Evolutionary conservation across 805 yeast genomes (phyloP).

Genomic region (Maudiozyma serrabonitensis): DNA sequence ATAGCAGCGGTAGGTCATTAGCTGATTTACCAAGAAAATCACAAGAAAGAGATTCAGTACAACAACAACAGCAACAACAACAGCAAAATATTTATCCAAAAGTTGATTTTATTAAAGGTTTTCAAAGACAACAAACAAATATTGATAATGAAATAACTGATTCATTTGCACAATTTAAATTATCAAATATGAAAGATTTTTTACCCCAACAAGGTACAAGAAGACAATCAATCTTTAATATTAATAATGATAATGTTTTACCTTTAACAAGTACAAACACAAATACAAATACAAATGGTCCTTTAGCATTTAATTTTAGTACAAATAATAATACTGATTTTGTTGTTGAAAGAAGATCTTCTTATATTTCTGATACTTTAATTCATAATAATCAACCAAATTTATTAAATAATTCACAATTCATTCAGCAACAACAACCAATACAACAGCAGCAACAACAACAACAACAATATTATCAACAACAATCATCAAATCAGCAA

Average conservation of each 20-base stretch:
- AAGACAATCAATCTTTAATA: slow-evolving; percentile 11
- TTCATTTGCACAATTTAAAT: background rate
- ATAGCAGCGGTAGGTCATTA: slow-evolving; percentile 26
- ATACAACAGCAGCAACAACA: slow-evolving; percentile 3
- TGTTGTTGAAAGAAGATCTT: slow-evolving; percentile 44
- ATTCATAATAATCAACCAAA: slow-evolving; percentile 25
- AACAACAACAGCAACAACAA: background rate
- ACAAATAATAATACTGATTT: background rate
- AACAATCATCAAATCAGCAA: background rate
- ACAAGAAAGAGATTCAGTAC: background rate
- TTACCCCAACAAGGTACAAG: slow-evolving; percentile 1
- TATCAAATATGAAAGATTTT: background rate
- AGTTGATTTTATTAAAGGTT: slow-evolving; percentile 23
- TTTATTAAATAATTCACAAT: background rate
- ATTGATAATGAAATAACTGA: background rate
- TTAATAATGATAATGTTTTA: background rate
- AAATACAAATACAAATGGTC: background rate
- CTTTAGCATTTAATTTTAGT: background rate
- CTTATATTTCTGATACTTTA: slow-evolving; percentile 59
- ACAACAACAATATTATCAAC: background rate
- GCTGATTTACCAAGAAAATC: slow-evolving; percentile 20
- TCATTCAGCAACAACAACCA: background rate
- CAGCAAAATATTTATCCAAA: slow-evolving; percentile 1
- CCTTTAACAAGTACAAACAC: background rate
- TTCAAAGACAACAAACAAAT: slow-evolving; percentile 1